Evolutionary conservation across 352 stramenopile genomes (phyloP).

Genomic region (Aphanomyces invadans): DNA sequence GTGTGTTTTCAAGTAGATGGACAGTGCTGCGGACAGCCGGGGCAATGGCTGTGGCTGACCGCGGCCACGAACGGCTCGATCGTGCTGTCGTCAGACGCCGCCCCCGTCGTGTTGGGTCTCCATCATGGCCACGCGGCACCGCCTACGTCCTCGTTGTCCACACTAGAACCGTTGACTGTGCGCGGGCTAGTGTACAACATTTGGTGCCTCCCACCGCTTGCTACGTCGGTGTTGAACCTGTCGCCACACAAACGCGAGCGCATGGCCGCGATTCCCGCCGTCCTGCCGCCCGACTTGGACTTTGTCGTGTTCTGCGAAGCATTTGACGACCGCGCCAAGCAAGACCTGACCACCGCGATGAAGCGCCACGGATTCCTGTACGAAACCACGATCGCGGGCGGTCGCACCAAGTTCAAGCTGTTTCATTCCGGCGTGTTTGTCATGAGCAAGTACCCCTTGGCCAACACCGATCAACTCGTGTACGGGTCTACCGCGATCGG

Average conservation of each 20-base stretch:
- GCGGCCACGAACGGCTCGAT: too few relatives aligned
- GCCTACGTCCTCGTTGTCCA: slow-evolving; percentile 7
- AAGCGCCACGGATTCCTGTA: slow-evolving; percentile 56
- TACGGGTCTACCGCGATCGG: slow-evolving; percentile 43
- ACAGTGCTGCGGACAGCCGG: slow-evolving; percentile 31
- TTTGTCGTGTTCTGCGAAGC: slow-evolving; percentile 69
- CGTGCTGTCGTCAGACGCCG: too few relatives aligned
- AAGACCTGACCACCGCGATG: slow-evolving; percentile 50
- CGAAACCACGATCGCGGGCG: slow-evolving; percentile 56
- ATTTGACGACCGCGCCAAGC: slow-evolving; percentile 40
- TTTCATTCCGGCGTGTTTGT: slow-evolving; percentile 58
- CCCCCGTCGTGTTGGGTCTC: too few relatives aligned
- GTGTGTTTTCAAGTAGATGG: slow-evolving; percentile 48
- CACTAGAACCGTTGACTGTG: slow-evolving; percentile 32
- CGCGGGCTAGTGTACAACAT: slow-evolving; percentile 71
- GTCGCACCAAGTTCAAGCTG: slow-evolving; percentile 42
- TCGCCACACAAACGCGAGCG: slow-evolving; percentile 41
- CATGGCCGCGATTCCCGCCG: slow-evolving; percentile 45
- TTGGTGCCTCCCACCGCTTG: slow-evolving; percentile 56
- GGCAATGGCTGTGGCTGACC: too few relatives aligned
- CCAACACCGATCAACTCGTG: slow-evolving; percentile 41
- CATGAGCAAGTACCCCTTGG: slow-evolving; percentile 57
- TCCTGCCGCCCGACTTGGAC: slow-evolving; percentile 36
- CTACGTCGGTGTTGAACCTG: slow-evolving; percentile 52
- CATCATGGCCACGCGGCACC: too few relatives aligned